Percentiles rank a stretch among this genome's conserved stretches.
These are phyloP conservation scores for Turnera subulata DNA, from an alignment of 345 rosid genomes.

Conservation along the genomic window DNA sequence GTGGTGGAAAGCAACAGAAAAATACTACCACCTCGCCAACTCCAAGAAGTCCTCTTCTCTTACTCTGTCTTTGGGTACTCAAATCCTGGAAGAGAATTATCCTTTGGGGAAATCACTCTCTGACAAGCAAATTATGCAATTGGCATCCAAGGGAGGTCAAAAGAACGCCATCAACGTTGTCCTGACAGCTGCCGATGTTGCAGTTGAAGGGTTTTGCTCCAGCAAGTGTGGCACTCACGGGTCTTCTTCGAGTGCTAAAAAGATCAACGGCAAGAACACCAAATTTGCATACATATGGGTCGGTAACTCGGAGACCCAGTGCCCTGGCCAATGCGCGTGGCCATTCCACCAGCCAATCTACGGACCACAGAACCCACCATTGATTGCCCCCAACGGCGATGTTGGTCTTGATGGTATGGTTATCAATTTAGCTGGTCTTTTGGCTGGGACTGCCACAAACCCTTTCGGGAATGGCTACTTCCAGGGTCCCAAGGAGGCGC, in stretches of 20 bases:
- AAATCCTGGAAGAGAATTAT: slow-evolving; percentile 15
- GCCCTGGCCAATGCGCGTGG: slow-evolving; percentile 33
- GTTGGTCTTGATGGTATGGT: slow-evolving; percentile 29
- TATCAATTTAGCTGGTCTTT: slow-evolving; percentile 22
- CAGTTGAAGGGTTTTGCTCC: slow-evolving; percentile 26
- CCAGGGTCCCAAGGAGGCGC: slow-evolving; percentile 32
- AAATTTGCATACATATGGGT: slow-evolving; percentile 31
- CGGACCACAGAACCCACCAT: slow-evolving; percentile 21
- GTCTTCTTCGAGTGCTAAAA: slow-evolving; percentile 6
- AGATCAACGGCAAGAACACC: slow-evolving; percentile 5
- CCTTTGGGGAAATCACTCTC: slow-evolving; percentile 26
- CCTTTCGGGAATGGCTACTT: slow-evolving; percentile 28
- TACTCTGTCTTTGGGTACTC: slow-evolving; percentile 10
- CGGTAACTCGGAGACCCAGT: slow-evolving; percentile 28
- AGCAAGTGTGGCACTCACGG: slow-evolving; percentile 25
- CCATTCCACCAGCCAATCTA: slow-evolving; percentile 32
- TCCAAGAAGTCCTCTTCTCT: slow-evolving; percentile 8
- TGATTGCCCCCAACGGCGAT: slow-evolving; percentile 26
- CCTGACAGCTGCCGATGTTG: slow-evolving; percentile 20
- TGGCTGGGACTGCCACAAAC: slow-evolving; percentile 31
- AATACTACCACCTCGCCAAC: slow-evolving; percentile 15
- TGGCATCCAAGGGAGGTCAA: slow-evolving; percentile 18
- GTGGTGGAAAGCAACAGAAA: slow-evolving; percentile 24
- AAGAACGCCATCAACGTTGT: slow-evolving; percentile 23
- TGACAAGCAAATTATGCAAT: slow-evolving; percentile 15